Evolutionary conservation across 2,329 filamentous ascomycete species (phyloP).

Genomic region (Hymenotorrendiella dingleyae): DNA sequence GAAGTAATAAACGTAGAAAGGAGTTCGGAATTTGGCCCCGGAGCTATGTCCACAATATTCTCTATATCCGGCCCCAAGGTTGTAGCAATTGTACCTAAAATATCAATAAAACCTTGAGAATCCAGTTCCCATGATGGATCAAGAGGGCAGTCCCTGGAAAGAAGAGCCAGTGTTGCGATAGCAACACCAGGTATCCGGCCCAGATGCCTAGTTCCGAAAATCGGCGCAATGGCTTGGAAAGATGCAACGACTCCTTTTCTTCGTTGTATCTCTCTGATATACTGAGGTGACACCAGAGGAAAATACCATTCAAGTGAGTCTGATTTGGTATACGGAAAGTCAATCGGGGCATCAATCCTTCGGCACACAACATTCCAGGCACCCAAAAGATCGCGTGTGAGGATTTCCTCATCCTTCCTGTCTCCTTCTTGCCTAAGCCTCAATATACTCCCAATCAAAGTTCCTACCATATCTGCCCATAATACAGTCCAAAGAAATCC

Average conservation of each 20-base stretch:
- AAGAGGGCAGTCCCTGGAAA: slow-evolving; percentile 9
- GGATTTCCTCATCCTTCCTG: slow-evolving; percentile 5
- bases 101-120: slow-evolving; percentile 9
- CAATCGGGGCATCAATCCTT: slow-evolving; percentile 2
- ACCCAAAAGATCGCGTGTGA: slow-evolving; percentile 25
- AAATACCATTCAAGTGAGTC: slow-evolving; percentile 21
- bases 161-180: slow-evolving; percentile 25
- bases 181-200: slow-evolving; percentile 18
- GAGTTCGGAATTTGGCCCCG: not conserved
- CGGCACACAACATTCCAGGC: slow-evolving; percentile 29
- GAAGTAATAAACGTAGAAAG: slow-evolving; percentile 16
- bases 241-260: slow-evolving; percentile 10
- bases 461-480: slow-evolving; percentile 25
- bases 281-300: slow-evolving; percentile 10
- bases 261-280: slow-evolving; percentile 9
- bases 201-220: slow-evolving; percentile 11
- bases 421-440: slow-evolving; percentile 6
- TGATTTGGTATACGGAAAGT: slow-evolving; percentile 7
- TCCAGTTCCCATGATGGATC: slow-evolving; percentile 3
- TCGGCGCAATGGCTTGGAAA: slow-evolving; percentile 21
- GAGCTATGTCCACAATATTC: not conserved
- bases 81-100: slow-evolving; percentile 10
- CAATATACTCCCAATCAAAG: slow-evolving; percentile 20
- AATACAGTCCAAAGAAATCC: slow-evolving; percentile 19
- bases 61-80: slow-evolving; percentile 9